Base-by-base conservation (phyloP, 345 rosid species). In the Syzygium oleosum region DNA sequence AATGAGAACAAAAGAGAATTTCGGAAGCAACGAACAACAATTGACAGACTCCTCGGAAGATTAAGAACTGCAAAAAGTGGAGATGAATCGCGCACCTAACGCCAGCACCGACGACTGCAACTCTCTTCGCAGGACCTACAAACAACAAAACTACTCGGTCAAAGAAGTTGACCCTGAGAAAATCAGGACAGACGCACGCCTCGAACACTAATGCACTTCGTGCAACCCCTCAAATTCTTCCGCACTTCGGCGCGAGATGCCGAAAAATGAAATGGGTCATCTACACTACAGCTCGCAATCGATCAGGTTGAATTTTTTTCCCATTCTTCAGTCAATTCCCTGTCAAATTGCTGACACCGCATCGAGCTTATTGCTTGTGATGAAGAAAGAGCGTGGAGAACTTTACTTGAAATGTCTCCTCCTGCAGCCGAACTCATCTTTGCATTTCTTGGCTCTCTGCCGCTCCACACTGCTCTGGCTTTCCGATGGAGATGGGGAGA, bases 101-200 rank as follows among this genome's bases (percentile, higher is more conserved):
- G 31, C 99, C 99, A 34, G 95, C 97, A 80, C 98, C 99, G 43
- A 96, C 92, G 52, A 96, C 96, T 85, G 98, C 99, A 19, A 96
- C 95, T 87, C 92, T 94, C 87, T 90, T 94, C 6, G 91, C 91
- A 52, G 94, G 89, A 91, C 88, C 94, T 89, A 92, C 87, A 87
- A 90, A 84, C 59, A 59, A 15, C 58, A 27, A 12, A 53, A 79
- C 19, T 1, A 73, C 83, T 38, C 49, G 7, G 83, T 73, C 83
- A 38, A 34, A 73, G 83, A 22, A 41, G 83, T 73, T 73, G 49
- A 73, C 83, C 49, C 4, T 73, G 49, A 38, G 49, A 73, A 68
- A 73, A 73, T 73, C 83, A 43, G 27, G 27, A 73, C 27, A 34
- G 7, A 73, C 38, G 73, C 34, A 61, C 19, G 73, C 73, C 73